These are phyloP conservation scores for Rhexocercosporidium sp. DNA, from an alignment of 2,329 filamentous ascomycete genomes.

Conservation along the genomic window DNA sequence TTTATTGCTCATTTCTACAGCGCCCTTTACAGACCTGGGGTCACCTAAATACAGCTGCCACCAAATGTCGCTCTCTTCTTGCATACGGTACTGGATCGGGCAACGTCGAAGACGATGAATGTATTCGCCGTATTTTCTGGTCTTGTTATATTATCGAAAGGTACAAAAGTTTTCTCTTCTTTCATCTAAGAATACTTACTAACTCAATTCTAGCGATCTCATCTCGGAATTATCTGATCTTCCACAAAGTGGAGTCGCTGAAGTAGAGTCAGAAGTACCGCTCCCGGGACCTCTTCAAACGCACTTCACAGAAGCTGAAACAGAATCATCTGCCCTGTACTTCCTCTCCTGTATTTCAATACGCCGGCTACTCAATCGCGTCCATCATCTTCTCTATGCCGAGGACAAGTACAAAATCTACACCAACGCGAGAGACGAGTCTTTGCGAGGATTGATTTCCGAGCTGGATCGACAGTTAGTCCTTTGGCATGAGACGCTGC, in stretches of 20 bases:
- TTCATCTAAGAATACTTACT: background rate
- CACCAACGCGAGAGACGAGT: constrained; percentile 19
- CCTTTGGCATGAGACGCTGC: constrained; percentile 54
- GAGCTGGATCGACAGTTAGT: constrained; percentile 56
- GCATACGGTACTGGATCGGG: constrained; percentile 48
- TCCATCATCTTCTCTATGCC: constrained; percentile 55
- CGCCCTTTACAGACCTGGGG: constrained; percentile 58
- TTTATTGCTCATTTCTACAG: constrained; percentile 57
- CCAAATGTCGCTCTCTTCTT: constrained; percentile 55
- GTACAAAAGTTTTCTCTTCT: constrained; percentile 34
- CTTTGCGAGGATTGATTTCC: constrained; percentile 22
- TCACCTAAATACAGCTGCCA: constrained; percentile 54
- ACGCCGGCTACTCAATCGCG: constrained; percentile 53
- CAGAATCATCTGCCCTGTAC: constrained; percentile 55
- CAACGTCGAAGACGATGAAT: constrained; percentile 51
- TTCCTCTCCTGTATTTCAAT: constrained; percentile 60
- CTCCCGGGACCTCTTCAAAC: constrained; percentile 54
- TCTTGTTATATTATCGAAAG: constrained; percentile 60
- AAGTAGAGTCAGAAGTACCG: constrained; percentile 56
- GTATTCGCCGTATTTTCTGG: constrained; percentile 58
- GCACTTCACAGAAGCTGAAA: constrained; percentile 42
- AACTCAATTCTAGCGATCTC: constrained; percentile 48
- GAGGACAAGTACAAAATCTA: constrained; percentile 40
- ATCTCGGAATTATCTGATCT: constrained; percentile 57
- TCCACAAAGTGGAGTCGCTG: constrained; percentile 55